Evolutionary conservation across 805 yeast species (phyloP).

Genomic region (Metschnikowia proteae): DNA sequence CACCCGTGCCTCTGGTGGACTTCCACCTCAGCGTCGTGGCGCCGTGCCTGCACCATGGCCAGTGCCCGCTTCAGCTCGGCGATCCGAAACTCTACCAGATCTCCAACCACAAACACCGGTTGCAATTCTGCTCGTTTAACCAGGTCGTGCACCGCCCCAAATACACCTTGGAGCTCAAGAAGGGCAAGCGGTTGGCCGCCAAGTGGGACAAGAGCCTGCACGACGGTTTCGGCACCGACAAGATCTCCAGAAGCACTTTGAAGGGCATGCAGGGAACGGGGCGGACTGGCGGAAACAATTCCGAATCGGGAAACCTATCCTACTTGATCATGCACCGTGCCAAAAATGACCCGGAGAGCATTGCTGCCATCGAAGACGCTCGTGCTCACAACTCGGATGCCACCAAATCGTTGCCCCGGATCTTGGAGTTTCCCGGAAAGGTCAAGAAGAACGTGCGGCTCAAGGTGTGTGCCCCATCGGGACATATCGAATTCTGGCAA

Average conservation of each 20-base stretch:
- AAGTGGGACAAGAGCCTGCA: constrained; percentile 60
- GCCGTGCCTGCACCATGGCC: constrained; percentile 86
- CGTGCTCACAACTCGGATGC: constrained; percentile 26
- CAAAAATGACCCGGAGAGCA: constrained; percentile 36
- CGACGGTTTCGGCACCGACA: constrained; percentile 52
- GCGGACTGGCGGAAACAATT: constrained; percentile 64
- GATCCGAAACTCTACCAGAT: constrained; percentile 63
- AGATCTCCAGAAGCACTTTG: constrained; percentile 24
- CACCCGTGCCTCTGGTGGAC: constrained; percentile 24
- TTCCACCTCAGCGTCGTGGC: constrained; percentile 68
- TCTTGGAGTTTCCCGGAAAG: constrained; percentile 66
- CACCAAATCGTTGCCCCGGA: constrained; percentile 59
- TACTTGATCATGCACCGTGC: constrained; percentile 71
- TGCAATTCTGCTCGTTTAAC: constrained; percentile 72
- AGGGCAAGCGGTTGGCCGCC: constrained; percentile 71
- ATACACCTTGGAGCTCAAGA: constrained; percentile 77
- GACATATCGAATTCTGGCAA: constrained; percentile 82
- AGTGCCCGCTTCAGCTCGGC: constrained; percentile 80
- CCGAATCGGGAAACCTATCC: constrained; percentile 68
- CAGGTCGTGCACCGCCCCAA: constrained; percentile 73
- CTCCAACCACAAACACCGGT: constrained; percentile 52
- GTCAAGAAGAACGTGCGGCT: constrained; percentile 78
- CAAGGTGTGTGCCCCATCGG: constrained; percentile 75
- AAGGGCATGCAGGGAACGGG: constrained; percentile 66
- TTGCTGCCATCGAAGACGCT: constrained; percentile 39